Conservation (phyloP, 106 monocot genomes). For the Acanthochlamys bracteata region DNA sequence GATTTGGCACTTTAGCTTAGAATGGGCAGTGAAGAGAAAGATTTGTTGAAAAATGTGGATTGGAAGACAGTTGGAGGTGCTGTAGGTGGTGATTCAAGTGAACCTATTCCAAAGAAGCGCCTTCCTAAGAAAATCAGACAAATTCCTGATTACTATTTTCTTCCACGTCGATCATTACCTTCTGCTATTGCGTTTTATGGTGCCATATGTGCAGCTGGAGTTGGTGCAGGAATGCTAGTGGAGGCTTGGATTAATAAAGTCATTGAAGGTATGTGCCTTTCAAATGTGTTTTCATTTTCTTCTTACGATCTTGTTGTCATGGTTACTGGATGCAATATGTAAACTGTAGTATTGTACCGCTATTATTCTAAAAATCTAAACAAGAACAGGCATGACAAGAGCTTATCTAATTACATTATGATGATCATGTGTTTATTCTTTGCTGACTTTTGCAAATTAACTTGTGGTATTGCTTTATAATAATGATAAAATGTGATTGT, state of each 20-base stretch:
- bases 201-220: conserved; percentile 58
- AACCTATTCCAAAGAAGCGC: conserved; percentile 41
- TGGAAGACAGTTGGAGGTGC: conserved; percentile 59
- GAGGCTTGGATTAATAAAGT: conserved; percentile 84
- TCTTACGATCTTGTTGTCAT: neutral
- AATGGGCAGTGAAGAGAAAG: conserved; percentile 62
- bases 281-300: neutral
- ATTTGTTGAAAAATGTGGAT: conserved; percentile 67
- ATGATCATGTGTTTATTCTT: neutral
- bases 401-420: neutral
- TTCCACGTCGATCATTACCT: conserved; percentile 47
- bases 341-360: too few relatives aligned
- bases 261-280: conserved; percentile 42
- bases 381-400: neutral
- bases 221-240: conserved; percentile 83
- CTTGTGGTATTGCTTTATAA: too few relatives aligned
- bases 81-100: conserved; percentile 21
- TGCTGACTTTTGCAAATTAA: neutral
- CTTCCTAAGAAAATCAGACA: conserved; percentile 70
- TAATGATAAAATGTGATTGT: neutral
- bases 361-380: neutral
- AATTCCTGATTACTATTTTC: conserved; percentile 88
- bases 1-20: neutral
- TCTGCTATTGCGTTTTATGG: conserved; percentile 57
- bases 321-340: neutral